Conservation (phyloP, 352 stramenopile genomes). For the Globisporangium lucens region DNA sequence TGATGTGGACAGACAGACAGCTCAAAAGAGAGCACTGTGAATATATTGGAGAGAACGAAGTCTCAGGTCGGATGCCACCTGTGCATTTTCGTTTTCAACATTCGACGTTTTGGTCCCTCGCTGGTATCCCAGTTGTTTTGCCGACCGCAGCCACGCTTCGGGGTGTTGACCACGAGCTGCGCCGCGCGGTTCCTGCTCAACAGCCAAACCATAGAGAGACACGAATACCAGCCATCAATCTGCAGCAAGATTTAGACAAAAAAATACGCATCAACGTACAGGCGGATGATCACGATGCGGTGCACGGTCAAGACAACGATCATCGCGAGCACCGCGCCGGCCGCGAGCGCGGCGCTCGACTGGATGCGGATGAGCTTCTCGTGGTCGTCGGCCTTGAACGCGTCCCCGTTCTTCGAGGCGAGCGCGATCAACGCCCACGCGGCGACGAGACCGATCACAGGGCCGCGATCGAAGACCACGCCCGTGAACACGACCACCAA, state of each 20-base stretch:
- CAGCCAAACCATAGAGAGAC: neutral
- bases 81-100: neutral
- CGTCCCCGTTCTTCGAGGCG: constrained; percentile 32
- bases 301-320: constrained; percentile 32
- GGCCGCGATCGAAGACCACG: constrained; percentile 42
- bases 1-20: neutral
- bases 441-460: constrained; percentile 48
- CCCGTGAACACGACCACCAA: constrained; percentile 35
- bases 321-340: constrained; percentile 27
- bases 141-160: constrained; percentile 12
- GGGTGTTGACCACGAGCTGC: constrained; percentile 16
- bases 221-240: too few species aligned
- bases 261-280: constrained; percentile 8
- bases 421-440: constrained; percentile 51
- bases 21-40: neutral
- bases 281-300: constrained; percentile 17
- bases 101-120: neutral
- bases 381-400: constrained; percentile 19
- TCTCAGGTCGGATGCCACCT: neutral
- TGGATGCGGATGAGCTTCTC: constrained; percentile 42
- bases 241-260: too few species aligned
- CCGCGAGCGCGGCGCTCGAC: constrained; percentile 33
- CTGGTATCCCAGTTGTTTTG: too few species aligned
- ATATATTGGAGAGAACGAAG: neutral
- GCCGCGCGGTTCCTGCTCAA: constrained; percentile 14